These are phyloP conservation scores for Globisporangium sylvaticum DNA, from an alignment of 352 stramenopile species.

Conservation along the genomic window DNA sequence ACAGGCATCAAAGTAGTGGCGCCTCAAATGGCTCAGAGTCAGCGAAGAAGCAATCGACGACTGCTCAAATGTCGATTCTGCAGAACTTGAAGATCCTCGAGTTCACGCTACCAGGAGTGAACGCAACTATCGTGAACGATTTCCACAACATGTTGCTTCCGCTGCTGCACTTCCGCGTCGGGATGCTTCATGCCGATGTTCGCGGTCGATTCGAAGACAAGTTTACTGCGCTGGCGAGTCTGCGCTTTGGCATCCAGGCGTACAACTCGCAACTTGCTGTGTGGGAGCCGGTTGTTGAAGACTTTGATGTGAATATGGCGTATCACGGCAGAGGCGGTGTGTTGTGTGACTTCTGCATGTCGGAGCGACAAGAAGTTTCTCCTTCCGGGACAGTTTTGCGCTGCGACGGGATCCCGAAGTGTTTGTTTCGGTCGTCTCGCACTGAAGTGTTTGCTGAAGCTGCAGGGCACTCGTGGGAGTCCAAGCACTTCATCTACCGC, in stretches of 20 bases:
- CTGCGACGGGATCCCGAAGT: slow-evolving; percentile 71
- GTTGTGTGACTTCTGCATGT: slow-evolving; percentile 79
- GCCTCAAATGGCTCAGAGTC: background rate
- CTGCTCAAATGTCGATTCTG: slow-evolving; percentile 32
- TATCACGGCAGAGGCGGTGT: slow-evolving; percentile 64
- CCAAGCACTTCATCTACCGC: slow-evolving; percentile 84
- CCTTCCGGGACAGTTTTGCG: slow-evolving; percentile 45
- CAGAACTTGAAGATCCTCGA: slow-evolving; percentile 75
- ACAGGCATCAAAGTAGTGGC: background rate
- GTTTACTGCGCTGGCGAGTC: slow-evolving; percentile 53
- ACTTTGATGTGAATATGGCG: slow-evolving; percentile 78
- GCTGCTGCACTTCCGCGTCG: slow-evolving; percentile 69
- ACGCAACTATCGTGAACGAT: slow-evolving; percentile 82
- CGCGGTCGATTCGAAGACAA: slow-evolving; percentile 57
- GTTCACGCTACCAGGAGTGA: slow-evolving; percentile 69
- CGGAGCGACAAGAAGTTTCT: slow-evolving; percentile 57
- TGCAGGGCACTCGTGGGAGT: slow-evolving; percentile 58
- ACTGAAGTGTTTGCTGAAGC: slow-evolving; percentile 68
- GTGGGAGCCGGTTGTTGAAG: slow-evolving; percentile 81
- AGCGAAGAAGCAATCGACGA: slow-evolving; percentile 18
- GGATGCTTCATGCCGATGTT: slow-evolving; percentile 63
- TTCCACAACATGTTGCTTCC: slow-evolving; percentile 87
- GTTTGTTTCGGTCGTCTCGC: slow-evolving; percentile 60
- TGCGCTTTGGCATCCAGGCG: slow-evolving; percentile 71
- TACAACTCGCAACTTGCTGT: slow-evolving; percentile 87